These are phyloP conservation scores for Artemisia tridentata DNA, from an alignment of 129 eudicot species.

Conservation along the genomic window DNA sequence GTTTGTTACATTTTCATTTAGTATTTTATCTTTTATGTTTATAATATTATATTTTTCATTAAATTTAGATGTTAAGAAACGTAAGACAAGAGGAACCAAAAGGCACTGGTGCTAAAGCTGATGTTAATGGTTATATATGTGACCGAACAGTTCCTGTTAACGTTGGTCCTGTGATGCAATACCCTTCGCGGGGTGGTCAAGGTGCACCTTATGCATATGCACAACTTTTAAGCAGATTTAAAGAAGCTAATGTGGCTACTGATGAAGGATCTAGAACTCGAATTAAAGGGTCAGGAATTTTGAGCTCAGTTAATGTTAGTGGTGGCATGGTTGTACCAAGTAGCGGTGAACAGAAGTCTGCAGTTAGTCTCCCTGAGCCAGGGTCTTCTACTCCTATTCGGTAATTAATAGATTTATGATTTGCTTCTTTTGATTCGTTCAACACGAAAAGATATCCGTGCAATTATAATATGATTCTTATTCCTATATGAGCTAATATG, in stretches of 20 bases:
- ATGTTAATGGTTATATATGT: constrained; percentile 39
- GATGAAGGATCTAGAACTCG: constrained; percentile 96
- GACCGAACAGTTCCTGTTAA: constrained; percentile 56
- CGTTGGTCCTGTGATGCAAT: constrained; percentile 54
- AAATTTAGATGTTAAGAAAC: constrained; percentile 58
- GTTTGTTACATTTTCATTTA: background rate
- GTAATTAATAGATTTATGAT: too few species aligned
- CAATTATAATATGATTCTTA: too few species aligned
- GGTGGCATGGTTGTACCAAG: constrained; percentile 35
- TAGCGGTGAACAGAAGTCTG: constrained; percentile 47
- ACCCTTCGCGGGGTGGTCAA: too few species aligned
- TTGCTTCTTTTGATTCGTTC: too few species aligned
- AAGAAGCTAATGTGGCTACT: constrained; percentile 65
- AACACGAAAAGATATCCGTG: too few species aligned
- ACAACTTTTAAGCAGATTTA: constrained; percentile 51
- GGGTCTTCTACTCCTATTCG: constrained; percentile 35
- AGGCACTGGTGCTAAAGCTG: constrained; percentile 11
- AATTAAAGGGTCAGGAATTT: constrained; percentile 76
- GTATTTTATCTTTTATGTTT: constrained; percentile 1
- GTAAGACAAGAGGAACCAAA: constrained; percentile 68
- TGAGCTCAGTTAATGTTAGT: constrained; percentile 47
- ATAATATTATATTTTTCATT: background rate
- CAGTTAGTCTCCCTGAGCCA: constrained; percentile 40
- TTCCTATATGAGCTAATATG: too few species aligned
- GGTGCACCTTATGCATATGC: constrained; percentile 56